phyloP scores from a whole-genome alignment of 805 yeast species.

The Saccharomycopsis fibuligera region DNA sequence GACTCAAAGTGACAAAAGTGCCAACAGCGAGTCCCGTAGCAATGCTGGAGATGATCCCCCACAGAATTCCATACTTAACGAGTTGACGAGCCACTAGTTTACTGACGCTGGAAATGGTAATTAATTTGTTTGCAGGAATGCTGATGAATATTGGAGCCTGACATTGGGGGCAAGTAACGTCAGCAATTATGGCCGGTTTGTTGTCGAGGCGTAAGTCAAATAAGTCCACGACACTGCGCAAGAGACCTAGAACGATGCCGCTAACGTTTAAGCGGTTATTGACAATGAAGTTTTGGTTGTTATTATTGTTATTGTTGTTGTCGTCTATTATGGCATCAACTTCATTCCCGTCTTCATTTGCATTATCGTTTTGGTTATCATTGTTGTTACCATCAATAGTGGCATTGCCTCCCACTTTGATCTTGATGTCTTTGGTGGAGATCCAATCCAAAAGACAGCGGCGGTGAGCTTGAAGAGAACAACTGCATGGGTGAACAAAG shows the following conservation, averaged over 20 bases:
- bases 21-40: constrained; percentile 25
- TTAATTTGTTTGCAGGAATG: constrained; percentile 19
- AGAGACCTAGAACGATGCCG: not conserved
- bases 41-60: constrained; percentile 22
- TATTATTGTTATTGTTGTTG: not conserved
- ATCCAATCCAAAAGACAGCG: constrained; percentile 34
- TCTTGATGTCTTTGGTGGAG: constrained; percentile 24
- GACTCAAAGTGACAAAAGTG: constrained; percentile 22
- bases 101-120: constrained; percentile 19
- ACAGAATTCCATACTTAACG: constrained; percentile 13
- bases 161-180: constrained; percentile 35
- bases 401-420: not conserved
- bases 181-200: not conserved
- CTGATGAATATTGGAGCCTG: constrained; percentile 27
- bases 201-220: not conserved
- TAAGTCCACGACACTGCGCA: not conserved
- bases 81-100: constrained; percentile 20
- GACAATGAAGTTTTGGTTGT: not conserved
- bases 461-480: constrained; percentile 34
- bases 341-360: not conserved
- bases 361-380: not conserved
- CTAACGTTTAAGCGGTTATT: not conserved
- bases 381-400: not conserved
- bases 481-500: constrained; percentile 33
- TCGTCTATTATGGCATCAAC: not conserved